Evolutionary conservation across 75 land plant species (phyloP).

Genomic region (Chamaecyparis obtusa): DNA sequence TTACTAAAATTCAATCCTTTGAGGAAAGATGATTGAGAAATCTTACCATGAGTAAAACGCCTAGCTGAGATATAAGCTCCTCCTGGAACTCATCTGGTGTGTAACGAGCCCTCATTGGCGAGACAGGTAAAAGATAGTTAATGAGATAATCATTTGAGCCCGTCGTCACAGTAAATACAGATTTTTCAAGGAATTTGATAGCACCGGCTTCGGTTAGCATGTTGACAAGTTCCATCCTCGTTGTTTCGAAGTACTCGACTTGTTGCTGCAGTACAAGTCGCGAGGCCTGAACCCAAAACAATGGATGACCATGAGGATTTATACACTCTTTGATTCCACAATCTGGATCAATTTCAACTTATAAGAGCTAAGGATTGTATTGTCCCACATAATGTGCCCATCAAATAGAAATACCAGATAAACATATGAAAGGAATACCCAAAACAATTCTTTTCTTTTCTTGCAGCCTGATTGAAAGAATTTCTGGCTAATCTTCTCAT

Average conservation of each 20-base stretch:
- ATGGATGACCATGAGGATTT: neutral
- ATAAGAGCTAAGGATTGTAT: too few relatives aligned
- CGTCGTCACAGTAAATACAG: constrained; percentile 53
- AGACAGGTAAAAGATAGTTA: constrained; percentile 38
- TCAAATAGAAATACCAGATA: neutral
- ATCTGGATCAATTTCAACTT: too few relatives aligned
- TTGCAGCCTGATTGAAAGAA: too few relatives aligned
- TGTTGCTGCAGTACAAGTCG: constrained; percentile 52
- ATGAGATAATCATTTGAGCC: constrained; percentile 73
- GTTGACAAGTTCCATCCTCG: constrained; percentile 27
- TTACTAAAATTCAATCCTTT: neutral
- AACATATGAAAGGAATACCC: neutral
- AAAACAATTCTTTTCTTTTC: neutral
- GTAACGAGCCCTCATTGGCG: constrained; percentile 13
- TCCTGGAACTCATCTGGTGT: constrained; percentile 24
- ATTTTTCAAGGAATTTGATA: constrained; percentile 23
- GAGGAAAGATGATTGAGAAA: neutral
- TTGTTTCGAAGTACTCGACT: constrained; percentile 41
- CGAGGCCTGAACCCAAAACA: constrained; percentile 32
- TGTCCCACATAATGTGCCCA: neutral
- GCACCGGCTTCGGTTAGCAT: constrained; percentile 33
- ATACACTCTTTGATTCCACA: neutral
- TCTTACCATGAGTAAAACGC: neutral
- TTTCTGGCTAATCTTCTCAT: too few relatives aligned
- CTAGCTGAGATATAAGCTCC: constrained; percentile 4